phyloP scores from a whole-genome alignment of 257 asterid genomes.

The Echium plantagineum region DNA sequence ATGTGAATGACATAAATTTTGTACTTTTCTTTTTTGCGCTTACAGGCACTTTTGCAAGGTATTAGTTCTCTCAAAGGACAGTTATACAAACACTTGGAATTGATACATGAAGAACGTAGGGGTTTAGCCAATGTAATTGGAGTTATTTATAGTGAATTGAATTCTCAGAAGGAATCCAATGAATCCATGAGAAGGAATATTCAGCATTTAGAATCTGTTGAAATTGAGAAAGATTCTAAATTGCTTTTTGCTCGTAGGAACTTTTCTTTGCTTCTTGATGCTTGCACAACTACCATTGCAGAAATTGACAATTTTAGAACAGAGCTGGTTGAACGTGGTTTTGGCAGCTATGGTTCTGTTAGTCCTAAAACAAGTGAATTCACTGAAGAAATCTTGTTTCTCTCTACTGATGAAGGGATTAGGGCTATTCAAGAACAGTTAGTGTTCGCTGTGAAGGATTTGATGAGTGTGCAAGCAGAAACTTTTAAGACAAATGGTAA shows the following conservation, averaged over 20 bases:
- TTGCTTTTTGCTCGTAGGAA: conserved; percentile 36
- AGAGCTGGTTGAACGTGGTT: conserved; percentile 27
- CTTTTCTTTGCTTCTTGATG: conserved; percentile 42
- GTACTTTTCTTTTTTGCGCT: conserved; percentile 7
- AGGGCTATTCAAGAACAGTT: conserved; percentile 39
- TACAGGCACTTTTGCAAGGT: conserved; percentile 50
- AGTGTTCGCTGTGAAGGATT: conserved; percentile 40
- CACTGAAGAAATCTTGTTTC: conserved; percentile 10
- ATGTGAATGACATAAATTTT: conserved; percentile 7
- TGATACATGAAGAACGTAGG: conserved; percentile 48
- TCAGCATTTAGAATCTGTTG: conserved; percentile 31
- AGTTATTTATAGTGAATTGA: conserved; percentile 33
- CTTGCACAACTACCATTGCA: conserved; percentile 44
- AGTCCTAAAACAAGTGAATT: conserved; percentile 27
- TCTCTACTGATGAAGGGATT: conserved; percentile 35
- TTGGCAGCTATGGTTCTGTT: conserved; percentile 24
- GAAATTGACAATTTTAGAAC: conserved; percentile 55
- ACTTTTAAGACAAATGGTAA: conserved; percentile 45
- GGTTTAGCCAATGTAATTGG: conserved; percentile 40
- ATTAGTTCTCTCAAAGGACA: conserved; percentile 44
- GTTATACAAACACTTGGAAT: conserved; percentile 43
- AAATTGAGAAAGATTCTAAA: conserved; percentile 64
- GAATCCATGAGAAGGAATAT: conserved; percentile 43
- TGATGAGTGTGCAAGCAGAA: conserved; percentile 45
- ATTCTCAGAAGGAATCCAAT: conserved; percentile 39